Evolutionary conservation across 352 stramenopile genomes (phyloP).

Genomic region (Phytophthora sansomeana): DNA sequence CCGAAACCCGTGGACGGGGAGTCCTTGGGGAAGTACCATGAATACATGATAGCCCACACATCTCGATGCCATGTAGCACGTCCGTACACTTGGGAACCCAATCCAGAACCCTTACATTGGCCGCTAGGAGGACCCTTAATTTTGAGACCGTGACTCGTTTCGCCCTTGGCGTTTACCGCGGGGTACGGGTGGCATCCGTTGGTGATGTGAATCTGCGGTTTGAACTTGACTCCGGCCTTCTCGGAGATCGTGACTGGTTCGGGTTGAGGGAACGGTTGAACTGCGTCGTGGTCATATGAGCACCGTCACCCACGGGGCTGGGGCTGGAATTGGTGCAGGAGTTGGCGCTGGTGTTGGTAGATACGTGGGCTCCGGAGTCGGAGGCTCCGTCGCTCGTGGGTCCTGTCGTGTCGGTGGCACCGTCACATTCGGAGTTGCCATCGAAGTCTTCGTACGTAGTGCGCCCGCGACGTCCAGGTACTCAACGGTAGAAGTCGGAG

Average conservation of each 20-base stretch:
- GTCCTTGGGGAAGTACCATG: too few species aligned
- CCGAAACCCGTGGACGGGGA: too few species aligned
- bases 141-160: conserved; percentile 17
- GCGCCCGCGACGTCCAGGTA: too few species aligned
- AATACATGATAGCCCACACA: conserved; percentile 18
- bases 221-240: background rate
- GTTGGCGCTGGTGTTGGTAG: conserved; percentile 2
- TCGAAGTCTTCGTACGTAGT: too few species aligned
- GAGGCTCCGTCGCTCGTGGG: conserved; percentile 7
- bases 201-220: too few species aligned
- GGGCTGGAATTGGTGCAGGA: conserved; percentile 4
- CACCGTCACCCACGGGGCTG: conserved; percentile 11
- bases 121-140: conserved; percentile 5
- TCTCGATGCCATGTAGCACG: conserved; percentile 5
- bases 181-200: conserved; percentile 8
- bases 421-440: too few species aligned
- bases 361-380: background rate
- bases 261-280: conserved; percentile 22
- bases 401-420: background rate
- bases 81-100: conserved; percentile 31
- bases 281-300: conserved; percentile 25
- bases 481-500: too few species aligned
- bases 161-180: conserved; percentile 14
- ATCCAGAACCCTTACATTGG: conserved; percentile 16
- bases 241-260: conserved; percentile 21